Percentiles rank a stretch among this genome's conserved stretches.
Evolutionary conservation across 164 flowering plant species (phyloP).

Genomic region (Brasenia schreberi): DNA sequence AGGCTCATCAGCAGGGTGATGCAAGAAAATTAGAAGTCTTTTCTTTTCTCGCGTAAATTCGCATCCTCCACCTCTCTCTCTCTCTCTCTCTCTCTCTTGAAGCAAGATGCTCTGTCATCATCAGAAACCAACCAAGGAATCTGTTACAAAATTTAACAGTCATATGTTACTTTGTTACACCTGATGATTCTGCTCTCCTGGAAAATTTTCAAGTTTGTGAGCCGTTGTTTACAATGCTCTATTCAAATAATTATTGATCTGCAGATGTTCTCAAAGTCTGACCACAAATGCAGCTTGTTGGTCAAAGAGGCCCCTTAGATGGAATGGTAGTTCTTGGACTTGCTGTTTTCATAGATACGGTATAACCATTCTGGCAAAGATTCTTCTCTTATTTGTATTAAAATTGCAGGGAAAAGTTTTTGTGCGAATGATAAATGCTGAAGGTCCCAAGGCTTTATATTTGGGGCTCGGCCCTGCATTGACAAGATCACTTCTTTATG

Average conservation of each 20-base stretch:
- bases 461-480: conserved; percentile 79
- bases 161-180: not conserved
- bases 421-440: conserved; percentile 47
- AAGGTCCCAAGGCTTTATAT: conserved; percentile 72
- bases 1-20: no score
- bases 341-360: not conserved
- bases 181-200: not conserved
- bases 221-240: not conserved
- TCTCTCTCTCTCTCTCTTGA: not conserved
- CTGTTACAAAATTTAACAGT: not conserved
- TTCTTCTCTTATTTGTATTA: not conserved
- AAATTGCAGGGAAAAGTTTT: conserved; percentile 43
- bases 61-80: not conserved
- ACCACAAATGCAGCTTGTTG: conserved; percentile 95
- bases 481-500: conserved; percentile 74
- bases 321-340: conserved; percentile 56
- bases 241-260: conserved; percentile 7
- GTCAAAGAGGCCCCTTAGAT: conserved; percentile 73
- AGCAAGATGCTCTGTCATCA: not conserved
- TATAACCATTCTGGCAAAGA: not conserved
- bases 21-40: no score
- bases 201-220: not conserved
- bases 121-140: no score
- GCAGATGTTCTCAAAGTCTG: conserved; percentile 98
- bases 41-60: no score